Percentiles rank a stretch among this genome's conserved stretches.
Evolutionary conservation across 345 rosid species (phyloP).

Genomic region (Excoecaria agallocha): DNA sequence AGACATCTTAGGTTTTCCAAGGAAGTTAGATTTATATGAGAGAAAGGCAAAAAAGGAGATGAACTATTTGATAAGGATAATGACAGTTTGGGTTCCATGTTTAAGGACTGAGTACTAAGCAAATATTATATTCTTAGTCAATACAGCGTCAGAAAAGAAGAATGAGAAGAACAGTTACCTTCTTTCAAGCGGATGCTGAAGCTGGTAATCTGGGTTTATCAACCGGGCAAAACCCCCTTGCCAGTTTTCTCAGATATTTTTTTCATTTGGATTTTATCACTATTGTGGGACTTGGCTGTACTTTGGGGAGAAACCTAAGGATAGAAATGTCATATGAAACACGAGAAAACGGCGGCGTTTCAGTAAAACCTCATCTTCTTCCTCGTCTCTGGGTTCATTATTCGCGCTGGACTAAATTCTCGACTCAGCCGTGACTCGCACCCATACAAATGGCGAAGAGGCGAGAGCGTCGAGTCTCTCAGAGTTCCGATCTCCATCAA

Average conservation of each 20-base stretch:
- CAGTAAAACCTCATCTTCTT: background rate
- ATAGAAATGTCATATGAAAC: conserved; percentile 10
- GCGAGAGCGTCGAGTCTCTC: conserved; percentile 54
- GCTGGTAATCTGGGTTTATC: conserved; percentile 18
- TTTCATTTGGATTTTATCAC: background rate
- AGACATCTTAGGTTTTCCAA: conserved; percentile 36
- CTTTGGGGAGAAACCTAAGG: conserved; percentile 7
- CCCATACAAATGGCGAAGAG: conserved; percentile 52
- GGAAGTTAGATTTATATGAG: conserved; percentile 46
- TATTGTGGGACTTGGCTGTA: conserved; percentile 17
- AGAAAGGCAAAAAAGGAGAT: conserved; percentile 36
- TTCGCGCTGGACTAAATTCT: background rate
- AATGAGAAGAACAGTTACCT: conserved; percentile 23
- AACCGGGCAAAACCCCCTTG: background rate
- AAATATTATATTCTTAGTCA: background rate
- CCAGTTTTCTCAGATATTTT: background rate
- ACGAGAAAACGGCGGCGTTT: background rate
- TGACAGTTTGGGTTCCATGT: conserved; percentile 53
- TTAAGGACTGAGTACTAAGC: conserved; percentile 7
- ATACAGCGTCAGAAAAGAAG: background rate
- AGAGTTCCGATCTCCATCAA: conserved; percentile 35
- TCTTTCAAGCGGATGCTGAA: background rate
- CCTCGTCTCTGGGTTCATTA: background rate
- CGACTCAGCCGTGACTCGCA: conserved; percentile 4
- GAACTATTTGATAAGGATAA: conserved; percentile 36